Evolutionary conservation across 208 protist genomes (phyloP).

Genomic region (Trypanosoma grayi): DNA sequence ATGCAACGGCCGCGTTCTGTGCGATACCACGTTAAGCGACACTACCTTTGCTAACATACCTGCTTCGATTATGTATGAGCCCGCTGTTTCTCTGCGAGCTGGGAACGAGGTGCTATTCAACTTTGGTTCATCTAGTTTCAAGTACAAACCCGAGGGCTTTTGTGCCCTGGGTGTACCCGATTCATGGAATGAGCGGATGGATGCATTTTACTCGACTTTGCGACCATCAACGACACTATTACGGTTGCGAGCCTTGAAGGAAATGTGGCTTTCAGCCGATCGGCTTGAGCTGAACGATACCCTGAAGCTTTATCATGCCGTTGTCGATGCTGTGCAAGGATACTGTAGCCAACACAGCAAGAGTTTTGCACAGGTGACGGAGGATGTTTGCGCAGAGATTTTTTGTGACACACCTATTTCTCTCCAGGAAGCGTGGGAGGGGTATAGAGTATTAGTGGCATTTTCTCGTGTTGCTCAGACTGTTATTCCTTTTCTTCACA

Average conservation of each 20-base stretch:
- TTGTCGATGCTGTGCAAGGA: slow-evolving; percentile 39
- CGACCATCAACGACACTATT: slow-evolving; percentile 40
- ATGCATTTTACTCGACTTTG: slow-evolving; percentile 84
- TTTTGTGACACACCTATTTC: slow-evolving; percentile 19
- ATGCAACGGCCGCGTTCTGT: slow-evolving; percentile 74
- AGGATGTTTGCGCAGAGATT: slow-evolving; percentile 32
- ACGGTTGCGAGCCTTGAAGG: slow-evolving; percentile 45
- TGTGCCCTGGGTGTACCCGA: slow-evolving; percentile 84
- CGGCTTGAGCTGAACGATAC: not conserved
- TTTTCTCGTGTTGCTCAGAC: slow-evolving; percentile 69
- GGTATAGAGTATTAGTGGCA: slow-evolving; percentile 59
- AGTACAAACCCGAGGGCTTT: slow-evolving; percentile 88
- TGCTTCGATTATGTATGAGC: slow-evolving; percentile 44
- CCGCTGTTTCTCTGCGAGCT: slow-evolving; percentile 80
- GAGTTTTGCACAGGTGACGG: slow-evolving; percentile 48
- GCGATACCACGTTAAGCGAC: slow-evolving; percentile 24
- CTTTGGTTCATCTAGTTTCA: slow-evolving; percentile 85
- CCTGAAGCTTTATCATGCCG: slow-evolving; percentile 22
- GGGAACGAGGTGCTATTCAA: slow-evolving; percentile 85
- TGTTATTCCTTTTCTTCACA: slow-evolving; percentile 73
- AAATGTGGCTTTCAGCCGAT: slow-evolving; percentile 42
- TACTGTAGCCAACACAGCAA: slow-evolving; percentile 44
- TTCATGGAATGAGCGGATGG: slow-evolving; percentile 90
- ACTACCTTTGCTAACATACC: slow-evolving; percentile 22
- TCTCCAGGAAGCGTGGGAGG: slow-evolving; percentile 38